Conservation (phyloP, 352 stramenopile species). For the Phytopythium ostracodes region DNA sequence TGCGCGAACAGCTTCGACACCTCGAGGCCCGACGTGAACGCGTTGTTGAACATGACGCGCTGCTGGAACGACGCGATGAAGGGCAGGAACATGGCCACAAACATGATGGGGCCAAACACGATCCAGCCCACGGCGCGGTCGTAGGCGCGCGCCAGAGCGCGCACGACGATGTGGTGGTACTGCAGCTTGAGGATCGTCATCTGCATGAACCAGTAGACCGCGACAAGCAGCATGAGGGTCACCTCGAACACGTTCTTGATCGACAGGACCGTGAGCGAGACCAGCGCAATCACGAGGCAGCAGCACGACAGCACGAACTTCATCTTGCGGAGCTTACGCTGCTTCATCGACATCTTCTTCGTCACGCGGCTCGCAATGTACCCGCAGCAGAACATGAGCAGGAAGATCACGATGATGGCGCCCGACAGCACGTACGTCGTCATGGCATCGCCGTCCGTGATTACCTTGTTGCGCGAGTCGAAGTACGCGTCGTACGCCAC, state of each 20-base stretch:
- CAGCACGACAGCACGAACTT: conserved; percentile 80
- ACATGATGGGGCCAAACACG: conserved; percentile 86
- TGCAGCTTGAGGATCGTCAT: conserved; percentile 72
- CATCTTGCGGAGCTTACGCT: conserved; percentile 86
- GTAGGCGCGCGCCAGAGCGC: conserved; percentile 61
- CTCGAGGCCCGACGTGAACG: conserved; percentile 84
- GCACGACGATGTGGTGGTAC: conserved; percentile 84
- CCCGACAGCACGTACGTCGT: conserved; percentile 62
- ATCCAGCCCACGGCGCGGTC: conserved; percentile 85
- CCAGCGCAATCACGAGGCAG: conserved; percentile 56
- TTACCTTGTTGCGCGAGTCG: conserved; percentile 46
- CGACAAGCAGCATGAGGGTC: conserved; percentile 61
- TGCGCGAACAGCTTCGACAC: conserved; percentile 88
- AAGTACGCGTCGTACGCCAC: conserved; percentile 83
- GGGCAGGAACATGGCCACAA: conserved; percentile 87
- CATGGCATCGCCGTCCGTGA: conserved; percentile 44
- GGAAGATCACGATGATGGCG: conserved; percentile 62
- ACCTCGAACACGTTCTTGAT: conserved; percentile 74
- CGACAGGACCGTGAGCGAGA: conserved; percentile 69
- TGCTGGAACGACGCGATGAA: conserved; percentile 88
- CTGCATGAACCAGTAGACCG: conserved; percentile 87
- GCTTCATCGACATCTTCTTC: conserved; percentile 90
- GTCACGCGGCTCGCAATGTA: conserved; percentile 84
- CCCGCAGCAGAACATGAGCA: conserved; percentile 74
- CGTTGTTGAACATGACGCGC: conserved; percentile 90